These are phyloP conservation scores for Echites panduratus DNA, from an alignment of 257 asterid genomes.

Conservation along the genomic window DNA sequence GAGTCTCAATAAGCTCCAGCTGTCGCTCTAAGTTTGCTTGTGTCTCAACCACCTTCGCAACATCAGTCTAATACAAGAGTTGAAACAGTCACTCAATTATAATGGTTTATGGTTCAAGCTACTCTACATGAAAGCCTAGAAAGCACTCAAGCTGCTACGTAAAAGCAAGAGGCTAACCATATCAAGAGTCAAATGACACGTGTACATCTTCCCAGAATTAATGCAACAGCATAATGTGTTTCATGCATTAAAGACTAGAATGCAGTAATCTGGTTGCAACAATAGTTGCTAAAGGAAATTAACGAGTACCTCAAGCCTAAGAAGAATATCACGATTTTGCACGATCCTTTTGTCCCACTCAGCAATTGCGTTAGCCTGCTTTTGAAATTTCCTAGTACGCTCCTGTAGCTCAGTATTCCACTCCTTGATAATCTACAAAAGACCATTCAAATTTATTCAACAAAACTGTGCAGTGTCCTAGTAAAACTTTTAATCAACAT, in stretches of 20 bases:
- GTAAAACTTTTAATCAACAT: background rate
- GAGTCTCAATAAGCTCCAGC: constrained; percentile 92
- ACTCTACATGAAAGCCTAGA: background rate
- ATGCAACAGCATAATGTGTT: background rate
- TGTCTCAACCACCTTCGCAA: constrained; percentile 86
- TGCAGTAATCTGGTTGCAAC: background rate
- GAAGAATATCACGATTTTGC: constrained; percentile 91
- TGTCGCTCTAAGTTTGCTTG: constrained; percentile 81
- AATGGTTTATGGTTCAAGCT: background rate
- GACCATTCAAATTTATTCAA: constrained; percentile 7
- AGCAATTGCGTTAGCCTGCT: constrained; percentile 92
- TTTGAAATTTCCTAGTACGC: constrained; percentile 78
- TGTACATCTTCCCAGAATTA: background rate
- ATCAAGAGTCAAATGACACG: background rate
- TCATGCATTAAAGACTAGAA: background rate
- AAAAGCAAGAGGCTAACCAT: background rate
- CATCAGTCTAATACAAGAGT: constrained; percentile 62
- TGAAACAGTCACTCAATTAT: constrained; percentile 6
- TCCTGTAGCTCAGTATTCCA: constrained; percentile 96
- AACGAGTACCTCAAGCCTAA: constrained; percentile 68
- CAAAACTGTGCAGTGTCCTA: background rate
- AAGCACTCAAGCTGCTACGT: background rate
- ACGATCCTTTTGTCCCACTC: constrained; percentile 94
- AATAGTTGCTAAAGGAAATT: background rate
- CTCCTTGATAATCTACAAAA: constrained; percentile 81